Evolutionary conservation across 257 asterid genomes (phyloP), one percentile per base, ranked within the genome.

Genomic region (Fraxinus excelsior): DNA sequence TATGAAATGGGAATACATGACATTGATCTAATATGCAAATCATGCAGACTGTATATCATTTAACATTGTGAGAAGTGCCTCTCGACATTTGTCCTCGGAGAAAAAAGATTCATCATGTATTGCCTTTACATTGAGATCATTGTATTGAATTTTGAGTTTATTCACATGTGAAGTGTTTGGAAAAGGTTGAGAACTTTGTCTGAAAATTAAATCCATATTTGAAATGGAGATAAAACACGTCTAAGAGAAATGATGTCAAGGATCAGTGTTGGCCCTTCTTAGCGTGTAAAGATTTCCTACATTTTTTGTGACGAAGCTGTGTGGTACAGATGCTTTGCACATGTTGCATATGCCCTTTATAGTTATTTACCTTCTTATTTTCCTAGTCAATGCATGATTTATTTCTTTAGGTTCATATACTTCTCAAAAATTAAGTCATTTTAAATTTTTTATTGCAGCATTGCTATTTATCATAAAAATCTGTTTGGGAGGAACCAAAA

Each of bases 401-500:
- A 60, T 76, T 73, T 14, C 51, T 37, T 76, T 73, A 38, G 76
- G 68, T 44, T 79, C 79, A 40, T 38, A 3, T 44, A 53, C 66
- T 58, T 72, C 42, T 40, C 37, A 5, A 5, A 42, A 21, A 72
- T 40, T 25, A 46, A 34, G 65, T 74, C 76, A 76, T 51, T 76
- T 49, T 32, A 10, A 76, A 29, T 82, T 65, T 77, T 80, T 75
- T 13, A 77, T 84, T 86, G 90, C 96, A 96, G 99, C 89, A 84
- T 91, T 83, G 97, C 99, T 44, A 89, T 96, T 40, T 89, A 93
- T 84, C 98, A 91, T 74, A 93, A 89, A 83, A 96, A 93, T 88
- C 98, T 96, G 51, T 90, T 90, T 44, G 99, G 99, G 78, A 88
- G 97, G 87, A 93, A 93, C 90, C 98, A 93, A 79, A 96, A 96